phyloP scores from a whole-genome alignment of 2,329 filamentous ascomycete species.

The Pleoardoris graminearum region DNA sequence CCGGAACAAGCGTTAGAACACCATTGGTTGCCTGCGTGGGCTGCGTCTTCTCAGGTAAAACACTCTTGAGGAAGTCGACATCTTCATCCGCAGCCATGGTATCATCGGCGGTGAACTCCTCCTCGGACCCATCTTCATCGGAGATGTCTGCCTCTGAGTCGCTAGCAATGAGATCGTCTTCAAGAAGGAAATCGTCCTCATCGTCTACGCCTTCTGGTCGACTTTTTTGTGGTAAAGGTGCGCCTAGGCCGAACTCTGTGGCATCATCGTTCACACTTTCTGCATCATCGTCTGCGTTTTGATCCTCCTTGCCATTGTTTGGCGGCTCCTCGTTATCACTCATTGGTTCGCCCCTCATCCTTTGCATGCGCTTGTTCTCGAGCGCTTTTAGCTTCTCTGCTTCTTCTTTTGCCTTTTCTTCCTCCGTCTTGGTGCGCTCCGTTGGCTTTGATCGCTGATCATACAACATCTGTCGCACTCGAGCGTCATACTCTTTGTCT shows the following conservation, averaged over 20 bases:
- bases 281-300: slow-evolving; percentile 44
- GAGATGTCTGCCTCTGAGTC: slow-evolving; percentile 61
- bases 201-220: slow-evolving; percentile 66
- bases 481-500: slow-evolving; percentile 85
- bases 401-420: slow-evolving; percentile 64
- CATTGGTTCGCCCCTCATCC: slow-evolving; percentile 85
- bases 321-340: slow-evolving; percentile 68
- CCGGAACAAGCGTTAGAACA: slow-evolving; percentile 48
- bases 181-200: slow-evolving; percentile 90
- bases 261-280: slow-evolving; percentile 57
- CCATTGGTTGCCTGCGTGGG: slow-evolving; percentile 43
- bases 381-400: slow-evolving; percentile 75
- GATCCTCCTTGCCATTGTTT: slow-evolving; percentile 40
- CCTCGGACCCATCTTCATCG: slow-evolving; percentile 28
- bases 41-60: slow-evolving; percentile 40
- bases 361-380: slow-evolving; percentile 77
- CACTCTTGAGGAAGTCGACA: slow-evolving; percentile 52
- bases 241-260: slow-evolving; percentile 63
- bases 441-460: slow-evolving; percentile 85
- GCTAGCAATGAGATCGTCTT: slow-evolving; percentile 84
- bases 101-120: slow-evolving; percentile 39
- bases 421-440: slow-evolving; percentile 75
- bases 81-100: slow-evolving; percentile 51
- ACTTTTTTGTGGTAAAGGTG: slow-evolving; percentile 54
- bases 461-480: slow-evolving; percentile 78